phyloP scores from a whole-genome alignment of 2,329 filamentous ascomycete genomes.

The Xylaria sp. region DNA sequence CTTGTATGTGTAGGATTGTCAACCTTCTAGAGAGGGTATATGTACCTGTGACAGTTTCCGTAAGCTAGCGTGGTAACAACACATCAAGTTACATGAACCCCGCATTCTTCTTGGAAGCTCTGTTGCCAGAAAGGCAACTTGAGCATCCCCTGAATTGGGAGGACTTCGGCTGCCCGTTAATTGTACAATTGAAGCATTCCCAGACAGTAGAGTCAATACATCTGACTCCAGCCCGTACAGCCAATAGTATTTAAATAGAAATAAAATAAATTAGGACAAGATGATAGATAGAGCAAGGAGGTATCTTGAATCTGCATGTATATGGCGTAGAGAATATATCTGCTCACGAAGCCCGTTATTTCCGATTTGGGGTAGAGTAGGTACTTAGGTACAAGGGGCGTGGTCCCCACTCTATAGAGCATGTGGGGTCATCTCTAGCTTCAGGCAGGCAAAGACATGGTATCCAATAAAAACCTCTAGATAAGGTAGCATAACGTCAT shows the following conservation, averaged over 20 bases:
- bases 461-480: neutral
- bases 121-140: neutral
- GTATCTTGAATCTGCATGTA: neutral
- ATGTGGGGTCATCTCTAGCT: neutral
- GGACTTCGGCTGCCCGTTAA: neutral
- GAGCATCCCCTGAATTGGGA: neutral
- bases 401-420: neutral
- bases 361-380: neutral
- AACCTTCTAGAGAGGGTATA: too few species aligned
- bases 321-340: neutral
- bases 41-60: too few species aligned
- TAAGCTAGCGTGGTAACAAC: too few species aligned
- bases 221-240: neutral
- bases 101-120: too few species aligned
- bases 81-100: too few species aligned
- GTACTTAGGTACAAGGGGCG: neutral
- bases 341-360: neutral
- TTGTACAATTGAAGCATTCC: too few species aligned
- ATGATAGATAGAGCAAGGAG: neutral
- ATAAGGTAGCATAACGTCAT: conserved; percentile 20
- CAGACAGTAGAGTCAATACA: neutral
- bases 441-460: neutral
- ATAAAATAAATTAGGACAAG: neutral
- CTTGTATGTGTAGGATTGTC: too few species aligned
- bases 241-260: neutral